phyloP scores from a whole-genome alignment of 306 rosid species.

The Lathyrus tuberosus region DNA sequence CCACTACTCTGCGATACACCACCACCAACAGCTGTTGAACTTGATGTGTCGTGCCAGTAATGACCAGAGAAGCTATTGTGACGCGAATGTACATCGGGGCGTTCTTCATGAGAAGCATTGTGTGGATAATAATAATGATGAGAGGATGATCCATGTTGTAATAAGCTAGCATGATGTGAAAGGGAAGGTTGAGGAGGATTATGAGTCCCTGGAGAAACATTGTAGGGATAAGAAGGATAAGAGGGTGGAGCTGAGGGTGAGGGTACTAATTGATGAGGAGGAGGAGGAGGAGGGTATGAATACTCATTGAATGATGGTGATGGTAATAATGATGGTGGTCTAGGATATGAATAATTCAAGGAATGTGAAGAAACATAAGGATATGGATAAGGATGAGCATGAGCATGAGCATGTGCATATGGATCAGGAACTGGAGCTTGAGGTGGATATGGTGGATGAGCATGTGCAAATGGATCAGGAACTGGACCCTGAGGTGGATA shows the following conservation, averaged over 20 bases:
- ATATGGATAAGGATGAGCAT: constrained; percentile 41
- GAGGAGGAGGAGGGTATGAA: constrained; percentile 39
- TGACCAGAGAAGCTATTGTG: constrained; percentile 60
- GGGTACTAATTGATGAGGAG: not conserved
- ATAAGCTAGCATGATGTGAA: constrained; percentile 60
- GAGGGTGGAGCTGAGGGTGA: constrained; percentile 36
- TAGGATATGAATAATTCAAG: constrained; percentile 51
- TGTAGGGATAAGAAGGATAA: constrained; percentile 51
- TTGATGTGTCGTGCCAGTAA: constrained; percentile 43
- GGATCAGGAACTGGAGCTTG: constrained; percentile 44
- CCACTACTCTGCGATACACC: constrained; percentile 30
- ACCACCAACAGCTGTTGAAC: constrained; percentile 13
- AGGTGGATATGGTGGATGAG: constrained; percentile 52
- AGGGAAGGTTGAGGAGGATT: constrained; percentile 50
- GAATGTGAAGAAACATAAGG: constrained; percentile 46
- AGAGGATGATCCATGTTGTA: constrained; percentile 59
- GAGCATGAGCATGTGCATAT: constrained; percentile 13
- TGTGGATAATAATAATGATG: constrained; percentile 54
- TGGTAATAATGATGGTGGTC: constrained; percentile 2
- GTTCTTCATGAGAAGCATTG: constrained; percentile 44
- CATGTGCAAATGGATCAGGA: constrained; percentile 41
- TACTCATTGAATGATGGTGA: constrained; percentile 31
- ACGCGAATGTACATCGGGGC: constrained; percentile 35
- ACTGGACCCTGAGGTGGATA: constrained; percentile 51
- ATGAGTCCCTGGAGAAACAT: constrained; percentile 43